Conservation (phyloP, 202 grass and related monocot genomes). For the Eragrostis tef region DNA sequence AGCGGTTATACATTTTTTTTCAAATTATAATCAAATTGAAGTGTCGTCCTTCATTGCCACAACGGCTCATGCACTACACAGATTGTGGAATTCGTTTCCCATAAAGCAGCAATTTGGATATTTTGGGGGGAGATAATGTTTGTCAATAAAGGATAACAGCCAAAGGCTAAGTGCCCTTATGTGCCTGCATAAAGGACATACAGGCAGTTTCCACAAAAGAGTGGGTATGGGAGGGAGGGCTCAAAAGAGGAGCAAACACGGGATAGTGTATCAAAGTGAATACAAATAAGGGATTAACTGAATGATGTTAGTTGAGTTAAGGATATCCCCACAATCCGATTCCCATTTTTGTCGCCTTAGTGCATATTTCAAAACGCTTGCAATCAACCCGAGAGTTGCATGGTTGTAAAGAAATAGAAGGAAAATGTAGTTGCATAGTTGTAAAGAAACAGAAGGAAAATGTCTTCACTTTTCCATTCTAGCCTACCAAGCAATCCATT, state of each 20-base stretch:
- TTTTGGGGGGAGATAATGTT: neutral
- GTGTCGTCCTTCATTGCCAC: neutral
- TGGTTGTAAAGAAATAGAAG: constrained; percentile 35
- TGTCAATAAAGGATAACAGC: neutral
- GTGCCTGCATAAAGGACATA: neutral
- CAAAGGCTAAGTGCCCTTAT: neutral
- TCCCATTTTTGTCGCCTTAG: constrained; percentile 29
- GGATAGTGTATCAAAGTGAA: neutral
- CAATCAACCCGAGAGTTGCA: constrained; percentile 7
- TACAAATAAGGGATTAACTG: neutral
- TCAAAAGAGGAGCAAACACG: neutral
- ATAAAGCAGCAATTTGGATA: neutral
- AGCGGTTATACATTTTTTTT: neutral
- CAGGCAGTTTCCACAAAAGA: neutral
- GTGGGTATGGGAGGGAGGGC: neutral
- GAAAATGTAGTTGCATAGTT: constrained; percentile 21
- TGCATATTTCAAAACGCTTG: constrained; percentile 18
- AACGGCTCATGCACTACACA: neutral
- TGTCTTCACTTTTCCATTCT: neutral
- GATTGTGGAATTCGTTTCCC: neutral
- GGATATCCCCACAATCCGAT: neutral
- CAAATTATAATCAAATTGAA: neutral
- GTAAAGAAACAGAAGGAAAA: constrained; percentile 32
- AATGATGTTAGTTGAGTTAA: constrained; percentile 20
- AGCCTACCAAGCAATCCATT: constrained; percentile 34